Evolutionary conservation across 345 rosid species (phyloP).

Genomic region (Populus alba): DNA sequence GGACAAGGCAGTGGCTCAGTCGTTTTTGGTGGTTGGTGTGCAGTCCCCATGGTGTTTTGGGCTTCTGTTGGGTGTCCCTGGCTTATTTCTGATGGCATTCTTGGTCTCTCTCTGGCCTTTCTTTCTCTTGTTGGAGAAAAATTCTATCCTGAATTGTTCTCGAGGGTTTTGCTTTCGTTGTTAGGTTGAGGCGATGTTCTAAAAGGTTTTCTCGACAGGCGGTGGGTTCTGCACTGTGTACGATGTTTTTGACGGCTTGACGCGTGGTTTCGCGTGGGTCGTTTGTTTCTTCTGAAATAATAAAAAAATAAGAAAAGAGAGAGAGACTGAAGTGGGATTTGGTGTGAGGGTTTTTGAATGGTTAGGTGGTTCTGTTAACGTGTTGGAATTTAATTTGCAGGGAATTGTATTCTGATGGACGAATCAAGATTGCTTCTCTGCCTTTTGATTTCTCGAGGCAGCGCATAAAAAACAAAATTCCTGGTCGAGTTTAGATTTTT

Average conservation of each 20-base stretch:
- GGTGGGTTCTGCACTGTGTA: not conserved
- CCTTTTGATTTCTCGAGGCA: not conserved
- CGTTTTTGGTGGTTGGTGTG: slow-evolving; percentile 27
- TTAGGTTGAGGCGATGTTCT: not conserved
- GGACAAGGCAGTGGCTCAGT: slow-evolving; percentile 52
- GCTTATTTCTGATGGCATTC: slow-evolving; percentile 38
- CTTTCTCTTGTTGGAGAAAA: not conserved
- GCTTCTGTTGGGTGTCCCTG: slow-evolving; percentile 18
- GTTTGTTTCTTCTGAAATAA: not conserved
- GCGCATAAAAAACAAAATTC: no score
- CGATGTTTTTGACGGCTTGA: slow-evolving; percentile 2
- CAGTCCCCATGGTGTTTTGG: slow-evolving; percentile 15
- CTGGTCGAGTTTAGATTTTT: no score
- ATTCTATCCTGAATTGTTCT: not conserved
- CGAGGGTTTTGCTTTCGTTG: not conserved
- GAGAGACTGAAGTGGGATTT: not conserved
- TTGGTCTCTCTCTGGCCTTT: not conserved
- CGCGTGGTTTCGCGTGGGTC: slow-evolving; percentile 9
- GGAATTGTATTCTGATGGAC: not conserved
- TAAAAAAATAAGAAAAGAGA: not conserved
- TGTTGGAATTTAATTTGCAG: not conserved
- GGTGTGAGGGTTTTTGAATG: not conserved
- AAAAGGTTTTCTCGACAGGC: not conserved
- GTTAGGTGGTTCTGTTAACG: not conserved
- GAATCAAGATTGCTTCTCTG: not conserved